A percentile compares a stretch with the other conserved stretches of the same genome.
Evolutionary conservation across 1,139 yeast species (phyloP).

Genomic region (Lodderomyces pseudojiufengensis): DNA sequence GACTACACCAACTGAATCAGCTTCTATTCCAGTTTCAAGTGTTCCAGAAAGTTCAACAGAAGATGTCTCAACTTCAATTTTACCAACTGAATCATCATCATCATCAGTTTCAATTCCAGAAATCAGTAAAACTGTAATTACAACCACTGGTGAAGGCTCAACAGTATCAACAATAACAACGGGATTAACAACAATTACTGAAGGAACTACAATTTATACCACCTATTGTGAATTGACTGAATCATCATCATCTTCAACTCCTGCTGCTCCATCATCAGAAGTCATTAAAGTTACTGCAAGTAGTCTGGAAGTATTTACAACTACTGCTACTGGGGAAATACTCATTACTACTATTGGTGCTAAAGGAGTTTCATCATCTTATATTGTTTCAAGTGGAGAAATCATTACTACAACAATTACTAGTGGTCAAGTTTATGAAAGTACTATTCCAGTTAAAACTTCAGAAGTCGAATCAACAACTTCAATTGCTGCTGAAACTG

Average conservation of each 20-base stretch:
- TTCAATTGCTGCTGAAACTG: neutral
- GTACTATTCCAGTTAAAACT: no score
- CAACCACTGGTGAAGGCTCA: neutral
- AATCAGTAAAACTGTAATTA: neutral
- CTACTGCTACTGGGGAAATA: neutral
- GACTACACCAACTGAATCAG: constrained; percentile 32
- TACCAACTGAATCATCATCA: constrained; percentile 2
- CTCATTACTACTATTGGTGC: no score
- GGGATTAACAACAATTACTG: neutral
- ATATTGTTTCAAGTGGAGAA: no score
- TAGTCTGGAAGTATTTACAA: neutral
- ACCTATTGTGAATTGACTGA: neutral
- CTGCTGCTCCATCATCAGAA: no score
- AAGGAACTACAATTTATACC: neutral
- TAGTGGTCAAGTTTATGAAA: constrained; percentile 4
- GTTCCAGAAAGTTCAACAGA: no score
- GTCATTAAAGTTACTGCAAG: neutral
- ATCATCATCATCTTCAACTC: no score
- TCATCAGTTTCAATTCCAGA: constrained; percentile 2
- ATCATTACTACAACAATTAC: neutral
- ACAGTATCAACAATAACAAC: neutral
- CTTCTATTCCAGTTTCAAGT: no score
- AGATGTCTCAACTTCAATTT: neutral
- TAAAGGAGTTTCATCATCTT: no score
- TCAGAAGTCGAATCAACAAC: neutral